A percentile compares a stretch with the other conserved stretches of the same genome.
phyloP scores from a whole-genome alignment of 345 rosid species.

The Trapa bicornis region DNA sequence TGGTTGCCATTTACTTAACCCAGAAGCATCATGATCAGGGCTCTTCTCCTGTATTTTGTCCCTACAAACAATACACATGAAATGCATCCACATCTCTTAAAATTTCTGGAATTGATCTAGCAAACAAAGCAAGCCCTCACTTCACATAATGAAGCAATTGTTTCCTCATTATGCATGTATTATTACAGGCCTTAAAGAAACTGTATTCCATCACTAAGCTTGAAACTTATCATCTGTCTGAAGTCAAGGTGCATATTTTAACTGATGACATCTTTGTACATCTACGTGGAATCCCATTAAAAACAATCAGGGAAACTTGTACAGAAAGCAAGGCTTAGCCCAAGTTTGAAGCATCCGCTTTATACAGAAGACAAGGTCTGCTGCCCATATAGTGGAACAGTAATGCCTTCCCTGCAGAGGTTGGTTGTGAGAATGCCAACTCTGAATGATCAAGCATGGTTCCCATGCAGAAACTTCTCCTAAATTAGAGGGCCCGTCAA shows the following conservation, averaged over 20 bases:
- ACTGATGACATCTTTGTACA: neutral
- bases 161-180: neutral
- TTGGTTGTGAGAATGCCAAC: constrained; percentile 74
- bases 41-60: neutral
- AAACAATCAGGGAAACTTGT: neutral
- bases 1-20: neutral
- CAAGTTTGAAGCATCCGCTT: constrained; percentile 7
- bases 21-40: neutral
- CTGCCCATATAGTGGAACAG: constrained; percentile 37
- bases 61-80: neutral
- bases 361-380: constrained; percentile 43
- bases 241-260: neutral
- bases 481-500: constrained; percentile 13
- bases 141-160: neutral
- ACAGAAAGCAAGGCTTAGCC: neutral
- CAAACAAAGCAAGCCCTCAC: neutral
- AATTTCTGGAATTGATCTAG: neutral
- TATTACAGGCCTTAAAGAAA: no score
- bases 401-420: constrained; percentile 52
- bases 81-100: neutral
- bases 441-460: constrained; percentile 32
- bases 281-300: neutral
- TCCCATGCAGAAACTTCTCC: constrained; percentile 50
- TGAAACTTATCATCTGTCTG: neutral
- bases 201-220: neutral